These are phyloP conservation scores for Cyclostephanos tholiformis DNA, from an alignment of 108 stramenopile species.

Conservation along the genomic window DNA sequence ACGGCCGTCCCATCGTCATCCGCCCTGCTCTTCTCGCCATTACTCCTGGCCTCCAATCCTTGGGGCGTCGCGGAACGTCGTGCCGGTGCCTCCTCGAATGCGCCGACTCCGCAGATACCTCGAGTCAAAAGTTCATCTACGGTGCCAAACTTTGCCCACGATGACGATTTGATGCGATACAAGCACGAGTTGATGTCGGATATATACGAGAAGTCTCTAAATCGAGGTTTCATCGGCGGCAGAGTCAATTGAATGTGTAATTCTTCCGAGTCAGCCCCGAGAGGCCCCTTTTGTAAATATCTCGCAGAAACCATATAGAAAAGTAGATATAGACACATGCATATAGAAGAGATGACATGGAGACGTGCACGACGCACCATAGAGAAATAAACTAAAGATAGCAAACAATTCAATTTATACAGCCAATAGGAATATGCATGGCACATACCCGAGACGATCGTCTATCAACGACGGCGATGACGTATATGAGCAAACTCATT, in stretches of 20 bases:
- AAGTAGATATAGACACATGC: too few relatives aligned
- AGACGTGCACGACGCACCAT: too few relatives aligned
- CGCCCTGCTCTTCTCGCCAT: constrained; percentile 9
- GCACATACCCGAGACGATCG: too few relatives aligned
- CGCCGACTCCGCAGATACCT: background rate
- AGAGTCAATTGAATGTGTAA: background rate
- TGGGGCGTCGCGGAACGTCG: background rate
- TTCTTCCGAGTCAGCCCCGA: background rate
- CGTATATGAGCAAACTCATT: too few relatives aligned
- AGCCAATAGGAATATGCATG: too few relatives aligned
- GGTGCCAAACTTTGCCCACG: background rate
- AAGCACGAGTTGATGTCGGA: constrained; percentile 7
- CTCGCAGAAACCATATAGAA: too few relatives aligned
- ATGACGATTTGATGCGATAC: constrained; percentile 7
- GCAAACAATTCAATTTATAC: too few relatives aligned
- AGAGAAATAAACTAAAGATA: too few relatives aligned
- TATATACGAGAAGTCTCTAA: constrained; percentile 5
- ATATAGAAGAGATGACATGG: too few relatives aligned
- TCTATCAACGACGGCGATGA: too few relatives aligned
- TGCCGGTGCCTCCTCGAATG: background rate
- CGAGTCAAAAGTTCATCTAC: background rate
- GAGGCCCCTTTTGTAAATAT: too few relatives aligned
- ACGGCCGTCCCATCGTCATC: background rate
- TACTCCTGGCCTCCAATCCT: background rate
- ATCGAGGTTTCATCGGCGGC: background rate